Conservation (phyloP, 2,329 filamentous ascomycete species). For the Magnaporthales sp. region DNA sequence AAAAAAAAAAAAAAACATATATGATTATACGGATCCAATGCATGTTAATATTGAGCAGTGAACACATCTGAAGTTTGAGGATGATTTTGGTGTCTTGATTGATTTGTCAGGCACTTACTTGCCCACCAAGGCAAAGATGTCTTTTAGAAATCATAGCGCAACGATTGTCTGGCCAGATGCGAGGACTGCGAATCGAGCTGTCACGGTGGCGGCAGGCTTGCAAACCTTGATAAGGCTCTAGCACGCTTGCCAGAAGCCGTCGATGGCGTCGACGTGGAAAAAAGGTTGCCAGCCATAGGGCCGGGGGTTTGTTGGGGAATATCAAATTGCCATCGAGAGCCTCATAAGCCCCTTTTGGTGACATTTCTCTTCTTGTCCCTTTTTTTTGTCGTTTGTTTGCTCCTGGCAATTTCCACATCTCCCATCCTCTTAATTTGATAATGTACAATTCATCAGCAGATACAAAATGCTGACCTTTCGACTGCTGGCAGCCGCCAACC, state of each 20-base stretch:
- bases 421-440: not conserved
- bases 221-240: not conserved
- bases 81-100: no score
- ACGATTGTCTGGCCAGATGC: not conserved
- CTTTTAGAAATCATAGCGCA: no score
- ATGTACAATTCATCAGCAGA: not conserved
- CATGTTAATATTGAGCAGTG: no score
- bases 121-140: no score
- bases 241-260: not conserved
- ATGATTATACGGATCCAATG: no score
- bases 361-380: not conserved
- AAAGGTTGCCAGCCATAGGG: not conserved
- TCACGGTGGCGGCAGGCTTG: not conserved
- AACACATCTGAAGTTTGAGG: no score
- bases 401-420: not conserved
- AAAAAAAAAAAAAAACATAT: not conserved
- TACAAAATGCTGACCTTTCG: not conserved
- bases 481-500: not conserved
- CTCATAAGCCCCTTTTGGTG: not conserved
- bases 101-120: no score
- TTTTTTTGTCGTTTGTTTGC: not conserved
- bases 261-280: not conserved
- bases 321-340: not conserved
- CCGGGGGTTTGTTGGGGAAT: not conserved
- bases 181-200: not conserved